Conservation (phyloP, 805 yeast genomes). For the Scheffersomyces amazonensis region DNA sequence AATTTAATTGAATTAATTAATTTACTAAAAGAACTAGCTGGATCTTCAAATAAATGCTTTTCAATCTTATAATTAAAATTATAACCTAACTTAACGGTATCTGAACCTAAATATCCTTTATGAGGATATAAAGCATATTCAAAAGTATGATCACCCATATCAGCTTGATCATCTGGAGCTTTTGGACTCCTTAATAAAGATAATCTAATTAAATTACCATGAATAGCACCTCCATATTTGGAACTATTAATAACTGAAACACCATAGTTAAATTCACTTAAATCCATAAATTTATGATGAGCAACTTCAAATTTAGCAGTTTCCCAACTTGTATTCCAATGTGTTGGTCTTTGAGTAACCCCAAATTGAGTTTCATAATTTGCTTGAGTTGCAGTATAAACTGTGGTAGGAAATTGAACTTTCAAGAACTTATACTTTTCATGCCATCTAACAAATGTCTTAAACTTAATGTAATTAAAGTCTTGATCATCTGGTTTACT, state of each 20-base stretch:
- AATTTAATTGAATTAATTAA: conserved; percentile 18
- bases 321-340: conserved; percentile 94
- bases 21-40: conserved; percentile 7
- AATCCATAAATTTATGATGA: conserved; percentile 90
- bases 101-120: conserved; percentile 56
- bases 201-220: conserved; percentile 87
- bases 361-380: conserved; percentile 95
- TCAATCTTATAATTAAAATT: conserved; percentile 65
- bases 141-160: conserved; percentile 84
- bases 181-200: conserved; percentile 88
- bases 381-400: conserved; percentile 66
- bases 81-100: conserved; percentile 71
- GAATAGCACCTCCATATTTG: conserved; percentile 90
- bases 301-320: conserved; percentile 95
- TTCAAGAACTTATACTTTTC: conserved; percentile 85
- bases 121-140: conserved; percentile 87
- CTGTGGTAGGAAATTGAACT: conserved; percentile 90
- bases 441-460: conserved; percentile 71
- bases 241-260: conserved; percentile 79
- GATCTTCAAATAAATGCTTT: conserved; percentile 11
- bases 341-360: conserved; percentile 86
- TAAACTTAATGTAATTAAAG: conserved; percentile 32
- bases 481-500: conserved; percentile 38
- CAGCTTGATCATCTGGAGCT: conserved; percentile 92
- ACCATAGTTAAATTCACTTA: conserved; percentile 84